phyloP scores from a whole-genome alignment of 306 rosid species.

The Acacia melanoxylon region DNA sequence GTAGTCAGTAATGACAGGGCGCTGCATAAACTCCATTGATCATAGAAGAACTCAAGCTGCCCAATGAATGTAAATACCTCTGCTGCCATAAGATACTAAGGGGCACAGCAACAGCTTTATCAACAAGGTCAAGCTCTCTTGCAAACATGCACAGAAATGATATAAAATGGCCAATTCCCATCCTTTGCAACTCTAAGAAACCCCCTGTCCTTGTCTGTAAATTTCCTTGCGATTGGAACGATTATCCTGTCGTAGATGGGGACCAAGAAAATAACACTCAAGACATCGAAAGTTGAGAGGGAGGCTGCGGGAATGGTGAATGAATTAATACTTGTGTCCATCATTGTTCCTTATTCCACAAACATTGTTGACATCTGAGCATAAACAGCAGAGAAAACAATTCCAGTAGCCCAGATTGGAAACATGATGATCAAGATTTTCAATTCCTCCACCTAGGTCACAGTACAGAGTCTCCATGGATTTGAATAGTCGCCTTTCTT shows the following conservation, averaged over 20 bases:
- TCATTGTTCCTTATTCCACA: slow-evolving; percentile 89
- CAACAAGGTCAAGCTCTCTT: slow-evolving; percentile 57
- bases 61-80: slow-evolving; percentile 85
- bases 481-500: slow-evolving; percentile 60
- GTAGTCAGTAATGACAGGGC: slow-evolving; percentile 83
- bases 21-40: slow-evolving; percentile 92
- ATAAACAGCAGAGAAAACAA: slow-evolving; percentile 80
- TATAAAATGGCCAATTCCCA: slow-evolving; percentile 86
- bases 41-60: slow-evolving; percentile 93
- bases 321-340: slow-evolving; percentile 74
- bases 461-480: slow-evolving; percentile 88
- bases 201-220: slow-evolving; percentile 88
- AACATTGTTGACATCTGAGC: slow-evolving; percentile 97
- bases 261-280: slow-evolving; percentile 91
- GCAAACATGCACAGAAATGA: slow-evolving; percentile 89
- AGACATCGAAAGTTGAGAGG: slow-evolving; percentile 75
- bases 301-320: slow-evolving; percentile 92
- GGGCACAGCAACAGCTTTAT: slow-evolving; percentile 66
- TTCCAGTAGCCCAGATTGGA: slow-evolving; percentile 93
- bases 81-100: slow-evolving; percentile 74
- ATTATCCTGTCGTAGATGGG: slow-evolving; percentile 75
- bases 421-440: slow-evolving; percentile 92
- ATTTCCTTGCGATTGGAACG: slow-evolving; percentile 80
- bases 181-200: slow-evolving; percentile 88
- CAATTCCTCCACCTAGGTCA: slow-evolving; percentile 92